Base-by-base conservation (phyloP, 805 yeast species). In the Brettanomyces anomalus region DNA sequence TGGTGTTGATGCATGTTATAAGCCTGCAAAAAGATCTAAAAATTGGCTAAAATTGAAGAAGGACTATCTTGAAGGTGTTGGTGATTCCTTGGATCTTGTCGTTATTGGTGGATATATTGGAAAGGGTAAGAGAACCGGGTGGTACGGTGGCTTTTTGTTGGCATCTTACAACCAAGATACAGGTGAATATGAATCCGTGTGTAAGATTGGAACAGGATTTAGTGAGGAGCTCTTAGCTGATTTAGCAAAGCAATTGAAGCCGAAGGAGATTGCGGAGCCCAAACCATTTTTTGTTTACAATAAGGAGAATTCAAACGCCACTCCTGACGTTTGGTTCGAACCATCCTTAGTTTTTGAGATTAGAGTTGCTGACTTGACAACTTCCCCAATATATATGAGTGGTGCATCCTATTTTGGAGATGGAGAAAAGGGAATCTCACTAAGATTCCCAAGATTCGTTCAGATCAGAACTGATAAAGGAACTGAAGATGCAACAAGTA, bases 121-220 rank as follows among this genome's bases (percentile, higher is more conserved):
- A 17, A 79, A 79, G 45, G 98, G 98, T 36, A 93, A 90, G 62
- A 76, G 98, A 57, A 89, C 97, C 0, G 96, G 95, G 10, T 74
- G 83, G 47, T 93, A 90, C 60, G 98, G 98, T 41, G 98, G 97
- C 3, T 93, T 89, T 56, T 62, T 93, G 33, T 68, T 93, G 40
- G 97, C 95, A 0, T 82, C 94, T 26, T 90, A 87, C 57, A 93
- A 93, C 55, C 79, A 79, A 43, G 96, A 90, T 45, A 76, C 87
- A 0, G 97, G 94, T 18, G 97, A 89, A 55, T 87, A 76, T 58
- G 97, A 93, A 61, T 85, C 97, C 0, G 82, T 95, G 35, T 93
- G 98, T 66, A 93, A 93, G 60, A 89, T 94, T 43, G 98, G 98
- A 39, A 93, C 98, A 0, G 98, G 98, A 0, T 93, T 93, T 57